Evolutionary conservation across 2,329 filamentous ascomycete species (phyloP), one percentile per base, ranked within the genome.

Genomic region (Colletotrichum destructivum): DNA sequence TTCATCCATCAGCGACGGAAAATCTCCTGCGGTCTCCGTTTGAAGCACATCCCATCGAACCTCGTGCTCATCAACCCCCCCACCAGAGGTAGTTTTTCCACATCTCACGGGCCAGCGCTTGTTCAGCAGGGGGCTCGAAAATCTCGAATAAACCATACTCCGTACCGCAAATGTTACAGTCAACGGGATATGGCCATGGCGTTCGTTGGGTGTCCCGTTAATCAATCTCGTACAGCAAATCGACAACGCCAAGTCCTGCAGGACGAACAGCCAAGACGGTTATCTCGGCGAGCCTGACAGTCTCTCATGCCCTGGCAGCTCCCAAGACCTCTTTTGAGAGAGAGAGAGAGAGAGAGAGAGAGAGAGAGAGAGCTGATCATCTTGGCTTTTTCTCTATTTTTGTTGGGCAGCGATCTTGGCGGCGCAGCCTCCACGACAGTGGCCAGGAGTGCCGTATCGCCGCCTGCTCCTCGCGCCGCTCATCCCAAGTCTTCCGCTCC

Each of bases 221-320:
- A 31, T 31, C 31, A 8, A 31, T 31, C 31, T 8, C 47, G 18
- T 21, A 40, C 55, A 40, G 46, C 11, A 15, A 56, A 66, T 62
- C 47, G 47, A 23, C n/a, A 42, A 21, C 40, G 62, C 62, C 67
- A 70, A 69, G 31, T 7, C 31, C 31, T 7, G 31, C 31, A 31
- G 31, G 62, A 49, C 9, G 3, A 26, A 2, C 18, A 35, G 67
- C 67, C 67, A 66, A 66, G 62, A 66, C 62, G 67, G 67, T 35
- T 66, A 70, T 70, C 67, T 62, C 67, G 62, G 67, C 40, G 21
- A 52, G 62, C 26, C 56, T 46, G 62, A 1, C 47, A 57, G 55
- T 66, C 51, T 66, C 51, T 49, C 49, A 44, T 16, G 31, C 55
- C 67, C 44, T 40, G 61, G 42, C 21, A 61, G 35, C 42, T 61